phyloP scores from a whole-genome alignment of 768 basidiomycete genomes.

The Serendipita sp. region DNA sequence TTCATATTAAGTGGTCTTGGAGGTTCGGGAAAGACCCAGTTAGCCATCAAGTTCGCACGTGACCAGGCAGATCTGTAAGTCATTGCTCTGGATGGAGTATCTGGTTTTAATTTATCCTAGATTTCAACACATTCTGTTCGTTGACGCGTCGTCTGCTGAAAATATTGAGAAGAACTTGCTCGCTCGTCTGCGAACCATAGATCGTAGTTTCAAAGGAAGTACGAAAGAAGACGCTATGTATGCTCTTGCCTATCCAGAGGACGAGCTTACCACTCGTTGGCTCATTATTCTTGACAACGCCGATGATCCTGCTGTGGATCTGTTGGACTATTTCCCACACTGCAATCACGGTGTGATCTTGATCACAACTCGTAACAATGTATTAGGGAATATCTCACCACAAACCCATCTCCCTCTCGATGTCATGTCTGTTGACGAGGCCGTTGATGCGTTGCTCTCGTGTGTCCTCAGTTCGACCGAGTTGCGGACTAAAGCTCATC shows the following conservation, averaged over 20 bases:
- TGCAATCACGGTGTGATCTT: not conserved
- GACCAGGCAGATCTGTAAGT: not conserved
- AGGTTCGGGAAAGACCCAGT: not conserved
- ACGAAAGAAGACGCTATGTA: not conserved
- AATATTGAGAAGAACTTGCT: not conserved
- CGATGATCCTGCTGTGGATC: not conserved
- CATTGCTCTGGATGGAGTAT: not conserved
- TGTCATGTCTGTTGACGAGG: constrained; percentile 1
- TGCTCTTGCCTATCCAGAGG: not conserved
- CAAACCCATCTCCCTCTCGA: not conserved
- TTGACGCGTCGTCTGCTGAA: not conserved
- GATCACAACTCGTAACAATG: not conserved
- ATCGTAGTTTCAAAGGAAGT: not conserved
- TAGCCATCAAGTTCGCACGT: not conserved
- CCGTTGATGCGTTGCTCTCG: not conserved
- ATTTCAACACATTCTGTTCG: not conserved
- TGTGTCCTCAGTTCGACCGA: not conserved
- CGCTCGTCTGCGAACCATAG: not conserved
- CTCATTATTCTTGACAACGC: constrained; percentile 2
- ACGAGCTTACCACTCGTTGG: not conserved
- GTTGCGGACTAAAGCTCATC: not conserved
- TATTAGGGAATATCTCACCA: not conserved
- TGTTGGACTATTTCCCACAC: not conserved
- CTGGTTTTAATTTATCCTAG: not conserved
- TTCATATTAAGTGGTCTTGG: not conserved